A percentile compares a stretch with the other conserved stretches of the same genome.
phyloP scores from a whole-genome alignment of 441 rosid species.

The Kokia cookei region DNA sequence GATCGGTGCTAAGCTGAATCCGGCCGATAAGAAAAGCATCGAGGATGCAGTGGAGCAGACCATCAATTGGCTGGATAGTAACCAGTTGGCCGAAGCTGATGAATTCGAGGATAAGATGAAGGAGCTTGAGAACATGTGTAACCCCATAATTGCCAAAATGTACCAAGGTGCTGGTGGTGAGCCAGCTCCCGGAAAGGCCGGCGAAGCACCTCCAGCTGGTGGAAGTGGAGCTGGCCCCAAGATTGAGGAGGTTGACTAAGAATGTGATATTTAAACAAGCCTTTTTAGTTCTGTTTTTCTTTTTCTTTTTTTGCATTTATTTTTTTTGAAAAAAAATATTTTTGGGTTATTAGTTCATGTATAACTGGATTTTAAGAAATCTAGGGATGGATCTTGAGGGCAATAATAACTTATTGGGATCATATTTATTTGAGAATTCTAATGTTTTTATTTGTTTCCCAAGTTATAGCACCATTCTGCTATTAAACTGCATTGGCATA shows the following conservation, averaged over 20 bases:
- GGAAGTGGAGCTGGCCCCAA: slow-evolving; percentile 16
- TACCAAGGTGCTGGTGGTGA: slow-evolving; percentile 21
- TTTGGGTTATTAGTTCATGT: too few species aligned
- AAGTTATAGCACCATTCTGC: too few species aligned
- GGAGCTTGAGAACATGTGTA: slow-evolving; percentile 26
- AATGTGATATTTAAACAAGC: not conserved
- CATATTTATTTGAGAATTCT: not conserved
- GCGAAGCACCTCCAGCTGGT: slow-evolving; percentile 12
- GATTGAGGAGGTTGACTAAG: slow-evolving; percentile 31
- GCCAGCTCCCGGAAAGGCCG: slow-evolving; percentile 5
- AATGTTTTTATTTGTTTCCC: too few species aligned
- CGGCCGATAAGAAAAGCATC: slow-evolving; percentile 28
- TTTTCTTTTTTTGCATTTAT: not conserved
- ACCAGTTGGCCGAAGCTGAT: slow-evolving; percentile 24
- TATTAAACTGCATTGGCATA: too few species aligned
- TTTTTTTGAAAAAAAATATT: too few species aligned
- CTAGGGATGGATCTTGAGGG: not conserved
- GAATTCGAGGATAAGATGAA: slow-evolving; percentile 32
- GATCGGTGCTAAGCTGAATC: slow-evolving; percentile 15
- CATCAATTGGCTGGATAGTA: slow-evolving; percentile 19
- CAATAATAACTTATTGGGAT: not conserved
- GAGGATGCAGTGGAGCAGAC: slow-evolving; percentile 18
- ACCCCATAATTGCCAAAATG: slow-evolving; percentile 28
- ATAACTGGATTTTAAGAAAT: too few species aligned
- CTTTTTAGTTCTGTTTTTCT: not conserved